A percentile compares a stretch with the other conserved stretches of the same genome.
phyloP scores from a whole-genome alignment of 2,329 filamentous ascomycete genomes.

The Beauveria sp. region DNA sequence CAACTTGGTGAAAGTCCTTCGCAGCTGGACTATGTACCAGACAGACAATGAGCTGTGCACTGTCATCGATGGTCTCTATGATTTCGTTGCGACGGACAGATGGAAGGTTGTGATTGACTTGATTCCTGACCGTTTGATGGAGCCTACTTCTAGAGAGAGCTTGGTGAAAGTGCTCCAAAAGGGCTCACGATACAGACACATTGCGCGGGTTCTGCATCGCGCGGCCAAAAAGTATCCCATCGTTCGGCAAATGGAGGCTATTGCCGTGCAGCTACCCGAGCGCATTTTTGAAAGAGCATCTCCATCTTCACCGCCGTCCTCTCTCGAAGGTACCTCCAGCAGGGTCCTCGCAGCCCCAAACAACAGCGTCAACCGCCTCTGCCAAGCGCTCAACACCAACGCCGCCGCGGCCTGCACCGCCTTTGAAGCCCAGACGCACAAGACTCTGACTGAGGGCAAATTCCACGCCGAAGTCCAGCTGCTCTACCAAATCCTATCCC shows the following conservation, averaged over 20 bases:
- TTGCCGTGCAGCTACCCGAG: not conserved
- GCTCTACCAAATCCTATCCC: not conserved
- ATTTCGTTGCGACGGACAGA: not conserved
- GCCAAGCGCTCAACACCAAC: not conserved
- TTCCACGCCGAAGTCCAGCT: slow-evolving; percentile 8
- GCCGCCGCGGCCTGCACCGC: not conserved
- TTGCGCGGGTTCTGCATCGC: not conserved
- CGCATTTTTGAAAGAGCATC: not conserved
- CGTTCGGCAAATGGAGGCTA: not conserved
- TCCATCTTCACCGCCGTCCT: not conserved
- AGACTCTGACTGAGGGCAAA: not conserved
- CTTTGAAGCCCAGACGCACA: not conserved
- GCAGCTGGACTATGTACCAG: not conserved
- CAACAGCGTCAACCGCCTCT: not conserved
- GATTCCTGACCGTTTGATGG: not conserved
- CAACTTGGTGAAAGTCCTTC: not conserved
- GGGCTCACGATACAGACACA: not conserved
- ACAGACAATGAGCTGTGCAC: not conserved
- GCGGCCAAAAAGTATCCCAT: not conserved
- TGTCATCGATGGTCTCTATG: not conserved
- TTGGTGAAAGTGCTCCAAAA: not conserved
- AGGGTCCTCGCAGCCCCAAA: not conserved
- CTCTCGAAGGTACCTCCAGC: not conserved
- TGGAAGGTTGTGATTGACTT: not conserved
- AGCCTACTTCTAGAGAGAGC: not conserved